Evolutionary conservation across 2,329 filamentous ascomycete genomes (phyloP), one percentile per base, ranked within the genome.

Genomic region (Xylariaceae sp.): DNA sequence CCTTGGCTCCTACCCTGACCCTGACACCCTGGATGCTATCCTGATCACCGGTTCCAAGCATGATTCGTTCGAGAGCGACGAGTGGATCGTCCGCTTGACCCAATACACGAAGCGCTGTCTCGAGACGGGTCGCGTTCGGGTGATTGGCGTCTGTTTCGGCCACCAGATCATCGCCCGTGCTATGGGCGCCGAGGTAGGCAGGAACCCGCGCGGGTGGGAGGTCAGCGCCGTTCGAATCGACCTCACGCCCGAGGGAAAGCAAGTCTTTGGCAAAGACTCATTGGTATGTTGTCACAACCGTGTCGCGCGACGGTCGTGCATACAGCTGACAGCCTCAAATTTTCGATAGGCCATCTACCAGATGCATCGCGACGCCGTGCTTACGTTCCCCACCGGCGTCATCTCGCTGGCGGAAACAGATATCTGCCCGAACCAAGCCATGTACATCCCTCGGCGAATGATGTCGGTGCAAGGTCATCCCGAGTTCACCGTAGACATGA

Each of bases 401-500:
- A 75, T 85, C 48, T 68, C 74, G 2, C 75, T 95, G 2, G 89
- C 82, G 2, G 77, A 75, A 38, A 87, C 86, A 2, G 75, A 77
- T 3, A 70, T 75, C 41, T 95, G 90, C 70, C 71, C 76, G 10
- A 83, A 90, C n/a, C 90, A 95, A 67, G 87, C 84, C 53, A 89
- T 95, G 80, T 87, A 94, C 64, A 68, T 76, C 17, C 80, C 83
- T 9, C 73, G 77, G 39, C 77, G 77, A 33, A 73, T 88, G 52
- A 84, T 95, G 53, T 85, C 88, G 0, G 81, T 95, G 1, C 90
- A 96, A 71, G 90, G 89, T 6, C 90, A 95, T 67, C 90, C 90
- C 1, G 90, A 96, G 67, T 94, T 92, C 65, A 87, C 77, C 4
- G 75, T 77, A 51, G 77, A 82, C 14, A 90, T 95, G 56, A 80